phyloP scores from a whole-genome alignment of 2,329 filamentous ascomycete species.

The Penicillium griseofulvum region DNA sequence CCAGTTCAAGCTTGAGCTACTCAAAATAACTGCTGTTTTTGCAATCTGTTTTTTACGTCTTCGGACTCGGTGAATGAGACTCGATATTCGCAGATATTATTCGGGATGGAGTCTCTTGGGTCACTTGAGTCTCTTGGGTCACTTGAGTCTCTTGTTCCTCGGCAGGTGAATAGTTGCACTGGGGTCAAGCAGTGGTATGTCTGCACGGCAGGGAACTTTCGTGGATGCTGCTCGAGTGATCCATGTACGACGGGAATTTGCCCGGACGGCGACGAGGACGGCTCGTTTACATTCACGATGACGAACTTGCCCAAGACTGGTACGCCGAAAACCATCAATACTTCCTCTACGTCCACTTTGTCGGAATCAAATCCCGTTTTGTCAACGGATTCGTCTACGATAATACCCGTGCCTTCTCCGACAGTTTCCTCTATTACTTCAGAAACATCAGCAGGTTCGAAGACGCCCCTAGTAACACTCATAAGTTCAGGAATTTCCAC shows the following conservation, averaged over 20 bases:
- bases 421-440: background rate
- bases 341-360: constrained; percentile 3
- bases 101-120: constrained; percentile 2
- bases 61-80: background rate
- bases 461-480: background rate
- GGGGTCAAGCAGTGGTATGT: constrained; percentile 26
- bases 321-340: constrained; percentile 1
- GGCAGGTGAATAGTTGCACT: constrained; percentile 17
- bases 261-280: constrained; percentile 16
- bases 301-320: background rate
- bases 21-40: background rate
- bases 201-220: constrained; percentile 24
- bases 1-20: background rate
- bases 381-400: background rate
- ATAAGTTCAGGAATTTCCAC: background rate
- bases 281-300: background rate
- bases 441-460: background rate
- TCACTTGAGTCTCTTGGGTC: background rate
- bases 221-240: constrained; percentile 35
- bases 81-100: background rate
- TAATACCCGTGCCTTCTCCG: background rate
- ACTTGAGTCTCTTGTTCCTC: constrained; percentile 4
- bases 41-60: background rate
- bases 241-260: constrained; percentile 32
- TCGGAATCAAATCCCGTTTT: background rate